These are phyloP conservation scores for Sugiyamaella lignohabitans DNA, from an alignment of 805 yeast genomes.

Conservation along the genomic window DNA sequence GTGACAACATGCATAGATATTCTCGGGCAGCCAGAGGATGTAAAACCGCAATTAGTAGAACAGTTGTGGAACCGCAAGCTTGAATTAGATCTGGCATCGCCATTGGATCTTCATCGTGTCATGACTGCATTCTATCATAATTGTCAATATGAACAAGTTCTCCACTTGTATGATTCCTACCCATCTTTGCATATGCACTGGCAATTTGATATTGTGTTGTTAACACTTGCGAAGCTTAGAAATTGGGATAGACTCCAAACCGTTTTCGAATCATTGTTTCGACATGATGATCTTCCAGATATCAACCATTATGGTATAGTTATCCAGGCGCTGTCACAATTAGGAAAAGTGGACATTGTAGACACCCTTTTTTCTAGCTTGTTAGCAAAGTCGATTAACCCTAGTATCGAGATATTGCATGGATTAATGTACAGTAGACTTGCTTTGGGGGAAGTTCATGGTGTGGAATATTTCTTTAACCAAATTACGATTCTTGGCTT, in stretches of 20 bases:
- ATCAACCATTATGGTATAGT: slow-evolving; percentile 52
- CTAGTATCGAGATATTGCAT: slow-evolving; percentile 39
- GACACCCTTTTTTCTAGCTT: slow-evolving; percentile 46
- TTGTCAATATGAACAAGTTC: slow-evolving; percentile 24
- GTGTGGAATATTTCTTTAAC: slow-evolving; percentile 35
- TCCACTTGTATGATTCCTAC: slow-evolving; percentile 33
- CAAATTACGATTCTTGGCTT: slow-evolving; percentile 29
- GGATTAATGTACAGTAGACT: slow-evolving; percentile 42
- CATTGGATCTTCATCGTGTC: slow-evolving; percentile 22
- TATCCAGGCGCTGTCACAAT: slow-evolving; percentile 50
- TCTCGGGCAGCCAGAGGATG: slow-evolving; percentile 3
- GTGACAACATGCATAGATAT: slow-evolving; percentile 13
- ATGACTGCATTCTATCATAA: slow-evolving; percentile 21
- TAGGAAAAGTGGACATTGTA: slow-evolving; percentile 44
- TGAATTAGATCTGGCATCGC: neutral
- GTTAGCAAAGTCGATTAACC: slow-evolving; percentile 40
- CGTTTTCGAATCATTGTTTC: slow-evolving; percentile 47
- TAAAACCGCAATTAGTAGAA: neutral
- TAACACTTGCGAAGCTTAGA: slow-evolving; percentile 39
- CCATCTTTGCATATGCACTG: slow-evolving; percentile 40
- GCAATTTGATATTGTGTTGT: slow-evolving; percentile 45
- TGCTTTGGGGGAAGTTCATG: slow-evolving; percentile 33
- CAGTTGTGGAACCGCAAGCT: neutral
- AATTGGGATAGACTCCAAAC: slow-evolving; percentile 52
- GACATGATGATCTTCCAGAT: slow-evolving; percentile 46